phyloP scores from a whole-genome alignment of 106 monocot species.

The Chionographis japonica region DNA sequence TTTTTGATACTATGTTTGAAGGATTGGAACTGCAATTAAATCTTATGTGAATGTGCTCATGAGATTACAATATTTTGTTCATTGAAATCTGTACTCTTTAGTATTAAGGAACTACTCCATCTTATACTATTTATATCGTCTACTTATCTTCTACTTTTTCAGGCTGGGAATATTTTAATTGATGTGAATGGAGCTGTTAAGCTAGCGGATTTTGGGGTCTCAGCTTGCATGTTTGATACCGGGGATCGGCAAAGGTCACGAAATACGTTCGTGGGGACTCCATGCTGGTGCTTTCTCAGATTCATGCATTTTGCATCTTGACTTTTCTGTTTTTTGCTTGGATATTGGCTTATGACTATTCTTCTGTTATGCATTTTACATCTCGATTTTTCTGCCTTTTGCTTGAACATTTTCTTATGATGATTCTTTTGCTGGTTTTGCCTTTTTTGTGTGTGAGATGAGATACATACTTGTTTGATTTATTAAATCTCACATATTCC shows the following conservation, averaged over 20 bases:
- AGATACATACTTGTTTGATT: too few species aligned
- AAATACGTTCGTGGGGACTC: conserved; percentile 97
- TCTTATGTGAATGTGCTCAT: too few species aligned
- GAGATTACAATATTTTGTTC: too few species aligned
- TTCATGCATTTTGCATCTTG: not conserved
- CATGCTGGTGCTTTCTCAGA: conserved; percentile 70
- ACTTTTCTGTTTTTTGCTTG: not conserved
- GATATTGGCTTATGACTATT: not conserved
- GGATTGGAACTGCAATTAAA: too few species aligned
- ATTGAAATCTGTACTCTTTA: too few species aligned
- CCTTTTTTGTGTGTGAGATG: not conserved
- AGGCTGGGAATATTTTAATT: conserved; percentile 94
- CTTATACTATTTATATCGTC: not conserved
- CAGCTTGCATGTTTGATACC: conserved; percentile 96
- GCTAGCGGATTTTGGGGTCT: conserved; percentile 91
- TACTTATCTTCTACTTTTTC: conserved; percentile 5
- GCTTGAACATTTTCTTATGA: not conserved
- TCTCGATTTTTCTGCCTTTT: not conserved
- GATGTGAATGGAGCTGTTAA: conserved; percentile 83
- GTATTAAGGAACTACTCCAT: not conserved
- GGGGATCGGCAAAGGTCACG: conserved; percentile 85
- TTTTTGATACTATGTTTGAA: too few species aligned
- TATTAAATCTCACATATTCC: too few species aligned
- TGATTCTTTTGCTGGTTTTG: not conserved
- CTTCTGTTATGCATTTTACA: not conserved